Evolutionary conservation across 2,329 filamentous ascomycete species (phyloP), one percentile per base, ranked within the genome.

Genomic region (Colletotrichum navitas): DNA sequence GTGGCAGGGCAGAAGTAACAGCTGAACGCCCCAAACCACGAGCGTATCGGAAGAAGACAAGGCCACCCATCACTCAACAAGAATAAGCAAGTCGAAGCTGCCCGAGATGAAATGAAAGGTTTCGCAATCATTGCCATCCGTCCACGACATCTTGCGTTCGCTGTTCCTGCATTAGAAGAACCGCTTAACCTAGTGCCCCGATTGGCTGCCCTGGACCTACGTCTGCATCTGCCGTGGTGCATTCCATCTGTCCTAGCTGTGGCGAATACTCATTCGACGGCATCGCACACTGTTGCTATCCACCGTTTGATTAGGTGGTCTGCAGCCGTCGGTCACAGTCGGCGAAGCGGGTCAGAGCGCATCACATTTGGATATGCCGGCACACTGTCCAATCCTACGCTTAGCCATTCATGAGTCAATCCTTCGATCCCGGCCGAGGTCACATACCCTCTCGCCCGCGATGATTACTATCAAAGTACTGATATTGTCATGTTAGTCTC

Each of bases 81-180:
- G 16, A 54, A 39, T 32, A 43, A 60, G 54, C 63, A 60, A 41
- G 18, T 34, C 26, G 43, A 39, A 66, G 32, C 47, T 39, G 39
- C 12, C 49, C 43, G 12, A 24, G 47, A 45, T 39, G 36, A 32
- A 49, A 43, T 36, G 16, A 29, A 55, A 39, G 39, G 29, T 26
- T 34, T 18, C 51, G 52, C 43, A 26, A 26, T 43, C 41, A 43
- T 56, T 41, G 24, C 18, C 26, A 63, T n/a, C 26, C 18, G 21
- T 21, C 26, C 36, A 47, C 60, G 32, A 64, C 60, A 24, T 60
- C 61, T 59, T 58, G 45, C 32, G 58, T 63, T 72, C 58, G 65
- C 54, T 68, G 69, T 72, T 69, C 69, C 66, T 72, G 66, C 69
- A 69, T 69, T 61, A 69, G 69, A 65, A 59, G 54, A 68, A 71